Evolutionary conservation across 305 asterid genomes (phyloP).

Genomic region (Withania somnifera): DNA sequence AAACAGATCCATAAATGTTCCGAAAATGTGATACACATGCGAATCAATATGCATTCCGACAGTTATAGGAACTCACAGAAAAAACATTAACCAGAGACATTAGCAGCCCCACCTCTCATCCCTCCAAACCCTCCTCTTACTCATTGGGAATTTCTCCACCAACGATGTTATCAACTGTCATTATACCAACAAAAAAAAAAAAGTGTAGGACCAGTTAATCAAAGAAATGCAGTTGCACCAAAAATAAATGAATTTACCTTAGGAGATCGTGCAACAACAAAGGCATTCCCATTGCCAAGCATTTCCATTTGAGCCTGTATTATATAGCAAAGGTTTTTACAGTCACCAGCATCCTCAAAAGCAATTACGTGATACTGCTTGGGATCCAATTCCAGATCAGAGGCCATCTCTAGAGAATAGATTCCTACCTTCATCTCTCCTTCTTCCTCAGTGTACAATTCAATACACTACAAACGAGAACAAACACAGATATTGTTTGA

Average conservation of each 20-base stretch:
- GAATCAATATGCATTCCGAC: background rate
- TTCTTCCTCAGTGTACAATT: constrained; percentile 54
- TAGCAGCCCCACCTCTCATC: background rate
- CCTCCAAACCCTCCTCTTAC: background rate
- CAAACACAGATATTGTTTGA: constrained; percentile 10
- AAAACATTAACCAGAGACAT: background rate
- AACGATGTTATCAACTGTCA: background rate
- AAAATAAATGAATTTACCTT: constrained; percentile 42
- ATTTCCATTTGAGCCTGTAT: constrained; percentile 80
- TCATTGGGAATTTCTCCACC: background rate
- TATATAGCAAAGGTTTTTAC: constrained; percentile 80
- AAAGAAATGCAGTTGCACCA: constrained; percentile 3
- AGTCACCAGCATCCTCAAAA: constrained; percentile 83
- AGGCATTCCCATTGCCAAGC: constrained; percentile 78
- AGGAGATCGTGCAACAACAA: constrained; percentile 77
- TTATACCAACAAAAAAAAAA: background rate
- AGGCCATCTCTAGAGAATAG: constrained; percentile 93
- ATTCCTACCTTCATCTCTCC: constrained; percentile 78
- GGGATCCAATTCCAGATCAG: constrained; percentile 88
- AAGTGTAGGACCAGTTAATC: background rate
- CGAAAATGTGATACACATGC: background rate
- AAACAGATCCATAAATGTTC: background rate
- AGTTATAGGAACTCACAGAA: background rate
- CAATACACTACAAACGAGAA: constrained; percentile 60
- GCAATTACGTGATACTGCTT: constrained; percentile 80